Base-by-base conservation (phyloP, 371 early-diverging fungal genomes). In the Funneliformis caledonium region DNA sequence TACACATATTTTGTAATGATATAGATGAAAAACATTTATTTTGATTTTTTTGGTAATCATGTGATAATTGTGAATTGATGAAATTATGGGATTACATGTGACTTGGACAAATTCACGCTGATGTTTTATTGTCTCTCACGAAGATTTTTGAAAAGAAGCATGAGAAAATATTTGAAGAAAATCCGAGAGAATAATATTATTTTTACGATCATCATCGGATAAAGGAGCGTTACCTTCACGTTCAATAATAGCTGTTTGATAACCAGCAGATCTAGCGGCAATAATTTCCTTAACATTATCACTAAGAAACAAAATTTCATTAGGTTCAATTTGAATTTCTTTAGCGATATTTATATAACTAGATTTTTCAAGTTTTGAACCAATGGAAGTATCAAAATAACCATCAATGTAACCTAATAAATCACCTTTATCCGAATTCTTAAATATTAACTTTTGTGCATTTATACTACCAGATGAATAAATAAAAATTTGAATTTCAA, bases 381-480 rank as follows among this genome's bases (percentile, higher is more conserved):
- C 98, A 80, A 95, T 89, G 14, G 86, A 82, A 5, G 98, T 98
- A 83, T 98, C 98, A 85, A 93, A 98, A 88, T 98, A 91, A 14
- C 97, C 97, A 48, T 86, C 85, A 76, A 98, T 92, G 82, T 90
- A 93, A 90, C 82, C 81, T 26, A 89, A 86, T 59, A 98, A 81
- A 76, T 97, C 89, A n/a, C 98, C 98, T 64, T 94, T 89, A 45
- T 93, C 91, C 0, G 94, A 92, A 84, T 90, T 92, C 10, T 92
- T 91, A 82, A 98, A 97, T 6, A 97, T 83, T 16, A 97, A 88
- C 86, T 97, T 97, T 83, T 98, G 97, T 0, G 97, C 98, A 59
- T 88, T 88, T 5, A 98, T 91, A 79, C 96, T 95, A 4, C 98
- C 98, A 45, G 97, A 97, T 4, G 97, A 97, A 88, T 97, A 98